Base-by-base conservation (phyloP, 768 basidiomycete genomes). In the Suillus subaureus region DNA sequence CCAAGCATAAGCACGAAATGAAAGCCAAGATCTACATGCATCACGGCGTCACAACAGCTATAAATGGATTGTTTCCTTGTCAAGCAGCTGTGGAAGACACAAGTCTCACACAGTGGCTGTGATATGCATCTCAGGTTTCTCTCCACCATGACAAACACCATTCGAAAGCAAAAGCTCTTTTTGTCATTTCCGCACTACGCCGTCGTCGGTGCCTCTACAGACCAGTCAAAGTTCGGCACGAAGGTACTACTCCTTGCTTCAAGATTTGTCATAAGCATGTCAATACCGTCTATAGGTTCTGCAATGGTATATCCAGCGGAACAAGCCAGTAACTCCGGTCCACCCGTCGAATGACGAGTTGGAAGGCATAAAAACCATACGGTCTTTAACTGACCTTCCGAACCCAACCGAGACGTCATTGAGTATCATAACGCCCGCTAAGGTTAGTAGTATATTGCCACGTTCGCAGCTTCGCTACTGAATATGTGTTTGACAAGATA, bases 161-260 rank as follows among this genome's bases (percentile, higher is more conserved):
- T 79, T 51, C 81, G 88, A 65, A 84, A 85, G 64, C 79, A 82
- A 69, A 77, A 74, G 51, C 70, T 73, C 45, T 94, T 94, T 77
- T 74, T 94, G 49, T 79, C 84, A 9, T 84, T 87, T 15, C 81
- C 89, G 7, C 73, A 80, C 66, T 96, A 84, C 64, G 94, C 92
- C 39, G 93, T 95, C 33, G 86, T 93, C 16, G 93, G 94, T 28
- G 92, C 92, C 5, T 94, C 91, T 52, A 93, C 88, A 67, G 89
- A 94, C 76, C 82, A 85, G 70, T 80, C 80, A 64, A 95, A 94
- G 79, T 92, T 81, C 73, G 93, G 94, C 37, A 92, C 91, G 63
- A 91, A 87, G 83, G 93, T 82, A 49, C 40, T 82, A 49, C 40
- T 75, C 56, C 28, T 28, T 3, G 1, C 16, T 31, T 40, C 52